Conservation (phyloP, 306 rosid genomes). For the Quercus dentata region DNA sequence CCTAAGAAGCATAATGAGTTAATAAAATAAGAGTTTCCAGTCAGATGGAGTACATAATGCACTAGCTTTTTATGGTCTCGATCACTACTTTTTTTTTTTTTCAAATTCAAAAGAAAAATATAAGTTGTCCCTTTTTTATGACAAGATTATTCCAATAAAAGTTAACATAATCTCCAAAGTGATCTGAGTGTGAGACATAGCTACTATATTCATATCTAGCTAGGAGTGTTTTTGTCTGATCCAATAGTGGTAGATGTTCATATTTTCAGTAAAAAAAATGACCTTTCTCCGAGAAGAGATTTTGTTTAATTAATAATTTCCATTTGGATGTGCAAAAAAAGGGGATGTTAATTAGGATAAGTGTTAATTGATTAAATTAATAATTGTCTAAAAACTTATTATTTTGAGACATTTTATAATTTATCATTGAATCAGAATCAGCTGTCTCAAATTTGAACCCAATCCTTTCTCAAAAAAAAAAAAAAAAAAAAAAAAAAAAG, state of each 20-base stretch:
- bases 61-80: conserved; percentile 3
- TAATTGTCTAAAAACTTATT: too few relatives aligned
- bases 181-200: too few relatives aligned
- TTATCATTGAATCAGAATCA: too few relatives aligned
- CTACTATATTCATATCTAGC: too few relatives aligned
- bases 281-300: neutral
- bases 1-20: neutral
- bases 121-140: neutral
- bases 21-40: neutral
- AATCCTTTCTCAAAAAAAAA: too few relatives aligned
- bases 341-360: neutral
- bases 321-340: neutral
- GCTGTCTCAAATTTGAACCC: too few relatives aligned
- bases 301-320: neutral
- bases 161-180: neutral
- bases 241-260: neutral
- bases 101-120: neutral
- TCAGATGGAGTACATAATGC: neutral
- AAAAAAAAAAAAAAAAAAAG: too few relatives aligned
- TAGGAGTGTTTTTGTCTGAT: neutral
- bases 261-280: neutral
- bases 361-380: too few relatives aligned
- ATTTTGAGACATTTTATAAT: too few relatives aligned
- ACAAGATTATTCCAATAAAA: neutral
- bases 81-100: neutral